Evolutionary conservation across 176 grass and related monocot species (phyloP).

Genomic region (Bonia amplexicaulis): DNA sequence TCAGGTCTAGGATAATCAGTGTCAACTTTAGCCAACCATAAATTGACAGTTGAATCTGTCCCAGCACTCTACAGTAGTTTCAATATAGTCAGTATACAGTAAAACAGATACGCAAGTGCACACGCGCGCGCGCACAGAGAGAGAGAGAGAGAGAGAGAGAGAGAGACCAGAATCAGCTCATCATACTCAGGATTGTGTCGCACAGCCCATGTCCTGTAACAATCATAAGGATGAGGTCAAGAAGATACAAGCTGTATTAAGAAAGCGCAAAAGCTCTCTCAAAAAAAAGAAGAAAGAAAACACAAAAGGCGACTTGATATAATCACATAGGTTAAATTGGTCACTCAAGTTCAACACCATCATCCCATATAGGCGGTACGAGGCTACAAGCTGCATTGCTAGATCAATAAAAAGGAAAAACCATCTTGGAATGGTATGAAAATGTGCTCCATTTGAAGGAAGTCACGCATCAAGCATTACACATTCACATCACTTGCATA

Average conservation of each 20-base stretch:
- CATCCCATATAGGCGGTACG: background rate
- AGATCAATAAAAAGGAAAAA: constrained; percentile 18
- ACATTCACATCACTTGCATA: background rate
- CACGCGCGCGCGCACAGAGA: background rate
- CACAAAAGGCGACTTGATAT: background rate
- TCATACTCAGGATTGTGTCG: constrained; percentile 81
- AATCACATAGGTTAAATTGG: constrained; percentile 1
- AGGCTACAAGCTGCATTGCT: background rate
- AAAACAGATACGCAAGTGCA: constrained; percentile 8
- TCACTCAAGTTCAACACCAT: background rate
- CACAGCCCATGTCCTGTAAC: constrained; percentile 88
- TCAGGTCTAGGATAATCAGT: constrained; percentile 54
- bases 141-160: constrained; percentile 7
- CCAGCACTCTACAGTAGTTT: constrained; percentile 78
- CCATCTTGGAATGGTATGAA: background rate
- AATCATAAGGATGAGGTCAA: constrained; percentile 11
- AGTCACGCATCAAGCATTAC: constrained; percentile 7
- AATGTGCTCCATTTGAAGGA: constrained; percentile 14
- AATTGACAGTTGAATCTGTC: constrained; percentile 97
- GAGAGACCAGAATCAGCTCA: constrained; percentile 73
- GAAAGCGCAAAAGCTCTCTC: background rate
- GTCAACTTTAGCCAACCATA: constrained; percentile 70
- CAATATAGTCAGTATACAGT: constrained; percentile 24
- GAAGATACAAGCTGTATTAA: background rate
- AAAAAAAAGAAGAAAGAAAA: too few relatives aligned